A percentile compares a stretch with the other conserved stretches of the same genome.
These are phyloP conservation scores for Margaritispora aquatica DNA, from an alignment of 495 filamentous ascomycete genomes.

Conservation along the genomic window DNA sequence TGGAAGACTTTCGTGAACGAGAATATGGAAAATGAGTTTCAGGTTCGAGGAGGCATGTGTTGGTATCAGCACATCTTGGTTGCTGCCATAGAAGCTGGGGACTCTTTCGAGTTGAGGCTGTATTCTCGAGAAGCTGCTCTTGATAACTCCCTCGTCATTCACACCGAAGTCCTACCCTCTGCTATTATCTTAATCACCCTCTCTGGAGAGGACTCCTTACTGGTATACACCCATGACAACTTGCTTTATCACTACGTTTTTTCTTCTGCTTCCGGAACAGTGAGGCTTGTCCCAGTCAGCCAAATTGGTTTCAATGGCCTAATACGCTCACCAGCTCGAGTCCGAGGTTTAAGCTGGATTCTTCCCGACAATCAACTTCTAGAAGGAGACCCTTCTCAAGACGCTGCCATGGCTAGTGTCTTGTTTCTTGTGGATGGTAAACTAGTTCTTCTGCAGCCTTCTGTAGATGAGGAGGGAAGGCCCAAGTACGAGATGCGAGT, in stretches of 20 bases:
- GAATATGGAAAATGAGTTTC: slow-evolving; percentile 78
- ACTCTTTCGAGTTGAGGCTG: slow-evolving; percentile 79
- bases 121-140: slow-evolving; percentile 83
- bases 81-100: slow-evolving; percentile 82
- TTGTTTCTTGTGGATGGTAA: slow-evolving; percentile 95
- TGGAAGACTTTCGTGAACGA: slow-evolving; percentile 92
- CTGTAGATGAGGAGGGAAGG: slow-evolving; percentile 63
- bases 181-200: slow-evolving; percentile 81
- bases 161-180: slow-evolving; percentile 69
- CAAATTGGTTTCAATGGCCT: slow-evolving; percentile 97
- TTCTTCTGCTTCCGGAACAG: slow-evolving; percentile 53
- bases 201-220: slow-evolving; percentile 86
- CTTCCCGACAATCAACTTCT: slow-evolving; percentile 84
- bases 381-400: slow-evolving; percentile 90
- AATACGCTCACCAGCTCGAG: slow-evolving; percentile 84
- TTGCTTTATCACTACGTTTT: slow-evolving; percentile 93
- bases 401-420: slow-evolving; percentile 90
- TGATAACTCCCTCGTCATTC: slow-evolving; percentile 63
- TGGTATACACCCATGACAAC: slow-evolving; percentile 97
- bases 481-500: slow-evolving; percentile 98
- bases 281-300: slow-evolving; percentile 84
- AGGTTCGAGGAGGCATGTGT: slow-evolving; percentile 92
- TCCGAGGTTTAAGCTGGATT: slow-evolving; percentile 93
- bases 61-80: slow-evolving; percentile 97
- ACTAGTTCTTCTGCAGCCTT: slow-evolving; percentile 85